Evolutionary conservation across 495 filamentous ascomycete genomes (phyloP).

Genomic region (Friedmanniomyces endolithicus): DNA sequence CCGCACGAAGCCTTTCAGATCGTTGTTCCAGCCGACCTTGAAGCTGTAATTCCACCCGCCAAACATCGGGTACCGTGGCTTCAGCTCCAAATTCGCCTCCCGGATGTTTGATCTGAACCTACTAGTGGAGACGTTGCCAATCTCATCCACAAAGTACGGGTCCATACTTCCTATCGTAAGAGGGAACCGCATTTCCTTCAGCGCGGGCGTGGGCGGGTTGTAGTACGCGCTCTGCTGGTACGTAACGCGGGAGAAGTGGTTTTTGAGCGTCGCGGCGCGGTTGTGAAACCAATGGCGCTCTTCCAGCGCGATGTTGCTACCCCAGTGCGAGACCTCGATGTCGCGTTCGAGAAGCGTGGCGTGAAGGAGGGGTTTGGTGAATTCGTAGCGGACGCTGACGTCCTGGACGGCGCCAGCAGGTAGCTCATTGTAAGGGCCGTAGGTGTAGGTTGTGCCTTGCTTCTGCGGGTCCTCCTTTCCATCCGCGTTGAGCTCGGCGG

Average conservation of each 20-base stretch:
- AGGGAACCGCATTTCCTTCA: slow-evolving; percentile 71
- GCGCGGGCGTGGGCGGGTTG: slow-evolving; percentile 57
- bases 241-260: slow-evolving; percentile 75
- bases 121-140: slow-evolving; percentile 93
- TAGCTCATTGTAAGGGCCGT: slow-evolving; percentile 75
- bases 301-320: slow-evolving; percentile 86
- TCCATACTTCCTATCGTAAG: slow-evolving; percentile 64
- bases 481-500: slow-evolving; percentile 41
- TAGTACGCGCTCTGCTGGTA: slow-evolving; percentile 69
- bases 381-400: slow-evolving; percentile 78
- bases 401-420: slow-evolving; percentile 60
- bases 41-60: slow-evolving; percentile 98
- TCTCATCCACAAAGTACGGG: slow-evolving; percentile 90
- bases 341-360: slow-evolving; percentile 69
- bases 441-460: slow-evolving; percentile 74
- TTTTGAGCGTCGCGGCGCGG: slow-evolving; percentile 67
- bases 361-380: slow-evolving; percentile 80
- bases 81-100: slow-evolving; percentile 75
- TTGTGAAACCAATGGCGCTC: slow-evolving; percentile 86
- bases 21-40: slow-evolving; percentile 84
- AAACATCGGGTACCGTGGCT: slow-evolving; percentile 85
- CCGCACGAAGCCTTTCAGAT: slow-evolving; percentile 62
- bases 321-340: slow-evolving; percentile 94
- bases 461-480: slow-evolving; percentile 62
- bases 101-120: slow-evolving; percentile 66